Conservation (phyloP, 306 rosid species). For the Cucumis hystrix region DNA sequence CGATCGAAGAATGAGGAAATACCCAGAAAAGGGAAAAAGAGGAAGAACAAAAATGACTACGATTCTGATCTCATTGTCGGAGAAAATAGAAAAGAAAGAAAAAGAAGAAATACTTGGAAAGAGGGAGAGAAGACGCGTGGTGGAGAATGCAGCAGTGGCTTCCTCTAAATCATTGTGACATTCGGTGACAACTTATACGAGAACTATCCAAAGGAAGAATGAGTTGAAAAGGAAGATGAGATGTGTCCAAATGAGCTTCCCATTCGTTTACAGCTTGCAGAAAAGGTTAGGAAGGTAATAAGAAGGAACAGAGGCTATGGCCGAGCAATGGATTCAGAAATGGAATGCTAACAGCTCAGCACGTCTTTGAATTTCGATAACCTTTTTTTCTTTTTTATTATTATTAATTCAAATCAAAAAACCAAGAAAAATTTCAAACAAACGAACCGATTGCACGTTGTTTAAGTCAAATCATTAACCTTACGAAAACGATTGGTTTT, state of each 20-base stretch:
- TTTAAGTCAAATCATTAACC: not conserved
- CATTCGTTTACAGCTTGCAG: conserved; percentile 53
- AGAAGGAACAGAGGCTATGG: not conserved
- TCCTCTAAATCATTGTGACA: conserved; percentile 45
- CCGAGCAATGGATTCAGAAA: conserved; percentile 10
- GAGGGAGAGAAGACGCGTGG: conserved; percentile 40
- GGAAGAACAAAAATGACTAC: conserved; percentile 5
- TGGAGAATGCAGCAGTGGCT: conserved; percentile 22
- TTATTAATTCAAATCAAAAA: too few relatives aligned
- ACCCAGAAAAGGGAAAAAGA: not conserved
- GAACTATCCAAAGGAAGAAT: not conserved
- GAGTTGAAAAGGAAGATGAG: conserved; percentile 10
- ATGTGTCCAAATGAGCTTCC: conserved; percentile 29
- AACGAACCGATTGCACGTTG: conserved; percentile 1
- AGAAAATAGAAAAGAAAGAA: not conserved
- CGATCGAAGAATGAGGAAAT: not conserved
- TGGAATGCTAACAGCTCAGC: conserved; percentile 60
- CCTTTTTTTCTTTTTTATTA: too few relatives aligned
- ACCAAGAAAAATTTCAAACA: not conserved
- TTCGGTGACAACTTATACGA: conserved; percentile 26
- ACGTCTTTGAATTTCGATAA: conserved; percentile 41
- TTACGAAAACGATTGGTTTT: not conserved
- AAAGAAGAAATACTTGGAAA: not conserved
- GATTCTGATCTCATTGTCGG: conserved; percentile 50
- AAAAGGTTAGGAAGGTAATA: conserved; percentile 16